phyloP scores from a whole-genome alignment of 163 green algal genomes.

The Smithsoniella earleae region DNA sequence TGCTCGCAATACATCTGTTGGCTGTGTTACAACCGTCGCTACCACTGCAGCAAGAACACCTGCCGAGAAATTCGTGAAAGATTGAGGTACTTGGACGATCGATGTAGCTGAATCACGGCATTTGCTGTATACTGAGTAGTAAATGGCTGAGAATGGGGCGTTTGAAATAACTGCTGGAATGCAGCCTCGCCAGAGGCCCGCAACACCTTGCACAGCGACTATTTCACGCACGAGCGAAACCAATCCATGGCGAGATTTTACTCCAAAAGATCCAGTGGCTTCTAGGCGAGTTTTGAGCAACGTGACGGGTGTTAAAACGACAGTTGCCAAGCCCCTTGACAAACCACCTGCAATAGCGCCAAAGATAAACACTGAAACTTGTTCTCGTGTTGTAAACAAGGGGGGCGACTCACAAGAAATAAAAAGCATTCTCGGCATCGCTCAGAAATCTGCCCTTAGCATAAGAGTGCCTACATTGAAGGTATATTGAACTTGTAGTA shows the following conservation, averaged over 20 bases:
- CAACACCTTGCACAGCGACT: conserved; percentile 49
- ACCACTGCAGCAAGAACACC: conserved; percentile 59
- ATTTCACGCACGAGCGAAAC: not conserved
- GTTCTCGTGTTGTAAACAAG: conserved; percentile 20
- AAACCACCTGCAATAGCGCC: conserved; percentile 42
- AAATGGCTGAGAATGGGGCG: conserved; percentile 79
- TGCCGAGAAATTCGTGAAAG: conserved; percentile 58
- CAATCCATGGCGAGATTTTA: not conserved
- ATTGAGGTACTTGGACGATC: not conserved
- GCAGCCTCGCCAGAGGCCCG: conserved; percentile 68
- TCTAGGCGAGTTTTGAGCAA: conserved; percentile 89
- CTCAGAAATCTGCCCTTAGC: too few relatives aligned
- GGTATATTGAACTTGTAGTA: not conserved
- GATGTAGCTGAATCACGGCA: not conserved
- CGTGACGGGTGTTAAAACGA: conserved; percentile 66
- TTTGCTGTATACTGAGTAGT: conserved; percentile 50
- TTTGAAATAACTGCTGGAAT: conserved; percentile 71
- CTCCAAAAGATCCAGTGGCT: conserved; percentile 23
- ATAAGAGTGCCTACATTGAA: not conserved
- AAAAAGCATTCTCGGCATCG: too few relatives aligned
- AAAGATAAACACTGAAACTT: conserved; percentile 29
- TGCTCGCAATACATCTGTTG: conserved; percentile 74
- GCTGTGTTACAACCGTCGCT: conserved; percentile 80
- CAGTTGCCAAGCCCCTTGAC: conserved; percentile 58
- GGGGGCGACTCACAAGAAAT: too few relatives aligned